Evolutionary conservation across 768 basidiomycete species (phyloP).

Genomic region (Trametes gibbosa): DNA sequence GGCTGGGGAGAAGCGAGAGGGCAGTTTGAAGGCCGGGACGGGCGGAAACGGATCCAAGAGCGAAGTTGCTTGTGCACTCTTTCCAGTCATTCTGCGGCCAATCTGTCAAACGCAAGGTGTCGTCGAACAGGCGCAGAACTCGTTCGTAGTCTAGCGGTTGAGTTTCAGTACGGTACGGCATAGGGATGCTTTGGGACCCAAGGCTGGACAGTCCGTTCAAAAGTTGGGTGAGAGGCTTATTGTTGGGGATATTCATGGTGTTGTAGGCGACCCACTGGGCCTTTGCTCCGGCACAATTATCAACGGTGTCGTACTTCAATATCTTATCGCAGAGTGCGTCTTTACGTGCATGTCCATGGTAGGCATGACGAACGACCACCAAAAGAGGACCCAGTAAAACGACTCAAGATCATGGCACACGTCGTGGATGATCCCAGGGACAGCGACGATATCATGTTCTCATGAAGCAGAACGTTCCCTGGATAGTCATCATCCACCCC

Average conservation of each 20-base stretch:
- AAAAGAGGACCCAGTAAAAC: conserved; percentile 10
- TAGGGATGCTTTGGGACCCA: too few relatives aligned
- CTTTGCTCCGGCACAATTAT: neutral
- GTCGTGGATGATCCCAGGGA: neutral
- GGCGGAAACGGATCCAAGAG: too few relatives aligned
- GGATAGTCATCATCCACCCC: neutral
- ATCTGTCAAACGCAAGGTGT: too few relatives aligned
- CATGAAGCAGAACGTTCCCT: conserved; percentile 8
- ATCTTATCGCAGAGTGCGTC: neutral
- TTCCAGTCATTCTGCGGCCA: too few relatives aligned
- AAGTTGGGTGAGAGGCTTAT: neutral
- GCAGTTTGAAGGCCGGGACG: too few relatives aligned
- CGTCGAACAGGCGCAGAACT: too few relatives aligned
- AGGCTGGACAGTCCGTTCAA: too few relatives aligned
- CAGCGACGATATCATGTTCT: neutral
- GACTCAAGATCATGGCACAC: conserved; percentile 7
- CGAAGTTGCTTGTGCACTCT: too few relatives aligned
- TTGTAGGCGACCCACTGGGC: neutral
- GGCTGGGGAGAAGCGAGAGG: too few relatives aligned
- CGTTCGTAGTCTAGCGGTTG: too few relatives aligned
- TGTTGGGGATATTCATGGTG: neutral
- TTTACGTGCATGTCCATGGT: neutral
- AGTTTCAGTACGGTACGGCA: too few relatives aligned
- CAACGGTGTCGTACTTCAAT: neutral
- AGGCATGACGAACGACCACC: conserved; percentile 11